Conservation (phyloP, 176 grass and related monocot species). For the Luzula sylvatica region DNA sequence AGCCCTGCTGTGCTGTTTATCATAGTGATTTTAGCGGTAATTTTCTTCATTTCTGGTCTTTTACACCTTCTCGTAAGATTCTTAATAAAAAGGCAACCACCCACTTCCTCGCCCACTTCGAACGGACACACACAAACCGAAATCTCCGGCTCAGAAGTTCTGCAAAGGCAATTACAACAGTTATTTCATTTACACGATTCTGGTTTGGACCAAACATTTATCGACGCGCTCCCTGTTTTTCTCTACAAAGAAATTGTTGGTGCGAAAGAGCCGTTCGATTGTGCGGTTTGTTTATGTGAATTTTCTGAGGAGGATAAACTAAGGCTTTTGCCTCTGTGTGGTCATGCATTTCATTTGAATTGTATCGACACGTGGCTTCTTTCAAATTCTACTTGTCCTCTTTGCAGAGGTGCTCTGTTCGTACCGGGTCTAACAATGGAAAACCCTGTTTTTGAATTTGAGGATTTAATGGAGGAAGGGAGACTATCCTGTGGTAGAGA, state of each 20-base stretch:
- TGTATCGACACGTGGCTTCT: conserved; percentile 94
- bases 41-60: conserved; percentile 64
- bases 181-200: conserved; percentile 60
- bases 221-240: conserved; percentile 71
- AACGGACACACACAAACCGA: conserved; percentile 16
- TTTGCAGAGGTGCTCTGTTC: conserved; percentile 53
- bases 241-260: conserved; percentile 58
- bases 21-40: conserved; percentile 69
- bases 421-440: conserved; percentile 20
- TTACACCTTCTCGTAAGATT: conserved; percentile 63
- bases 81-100: conserved; percentile 51
- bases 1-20: conserved; percentile 78
- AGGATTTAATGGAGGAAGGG: conserved; percentile 32
- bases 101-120: conserved; percentile 2
- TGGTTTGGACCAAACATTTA: conserved; percentile 56
- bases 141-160: conserved; percentile 21
- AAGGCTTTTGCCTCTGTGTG: conserved; percentile 78
- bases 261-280: conserved; percentile 68
- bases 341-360: conserved; percentile 72
- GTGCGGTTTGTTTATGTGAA: conserved; percentile 74
- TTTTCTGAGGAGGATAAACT: conserved; percentile 58
- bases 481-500: conserved; percentile 14
- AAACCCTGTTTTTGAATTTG: conserved; percentile 29
- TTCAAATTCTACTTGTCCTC: conserved; percentile 81
- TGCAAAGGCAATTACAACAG: conserved; percentile 79